Base-by-base conservation (phyloP, 495 filamentous ascomycete species). In the Daldinia caldariorum region DNA sequence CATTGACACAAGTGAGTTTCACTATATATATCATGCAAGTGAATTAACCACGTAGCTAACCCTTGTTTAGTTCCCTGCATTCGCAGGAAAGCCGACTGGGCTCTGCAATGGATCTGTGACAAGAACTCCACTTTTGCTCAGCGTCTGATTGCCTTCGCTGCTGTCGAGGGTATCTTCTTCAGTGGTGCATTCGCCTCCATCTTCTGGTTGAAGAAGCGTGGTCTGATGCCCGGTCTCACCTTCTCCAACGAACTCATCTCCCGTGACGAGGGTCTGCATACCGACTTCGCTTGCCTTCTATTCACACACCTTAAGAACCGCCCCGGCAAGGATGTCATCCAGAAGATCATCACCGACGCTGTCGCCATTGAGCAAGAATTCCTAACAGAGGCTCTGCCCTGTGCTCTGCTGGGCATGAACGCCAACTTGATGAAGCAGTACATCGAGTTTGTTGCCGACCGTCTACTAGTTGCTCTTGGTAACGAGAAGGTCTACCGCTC, bases 121-220 rank as follows among this genome's bases (percentile, higher is more conserved):
- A 88, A 90, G 77, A 86, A 92, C 73, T 95, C 93, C 10, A 97
- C 94, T 70, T 99, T 98, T 70, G 95, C 93, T 55, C 91, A 92
- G 81, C 95, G 96, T 73, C 90, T 99, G 39, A 91, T 99, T 69
- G 95, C 95, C 71, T 99, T 99, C 80, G 95, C 95, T 63, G 96
- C 94, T 53, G 93, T 99, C 61, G 95, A 99, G 83, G 95, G 95
- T 79, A 98, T 99, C 84, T 99, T 99, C 90, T 99, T 99, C 90
- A 92, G 89, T 76, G 96, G 95, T 72, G 97, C 95, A n/a, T 99
- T 99, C 72, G 96, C 95, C 4, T 95, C 95, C 63, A 97, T 99
- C 82, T 99, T 99, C 89, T 99, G 95, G 95, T 86, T 99, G 77
- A 99, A 99, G 91, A 99, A 99, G 89, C 96, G 95, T 79, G 95